Conservation (phyloP, 768 basidiomycete genomes). For the Boletus edulis region DNA sequence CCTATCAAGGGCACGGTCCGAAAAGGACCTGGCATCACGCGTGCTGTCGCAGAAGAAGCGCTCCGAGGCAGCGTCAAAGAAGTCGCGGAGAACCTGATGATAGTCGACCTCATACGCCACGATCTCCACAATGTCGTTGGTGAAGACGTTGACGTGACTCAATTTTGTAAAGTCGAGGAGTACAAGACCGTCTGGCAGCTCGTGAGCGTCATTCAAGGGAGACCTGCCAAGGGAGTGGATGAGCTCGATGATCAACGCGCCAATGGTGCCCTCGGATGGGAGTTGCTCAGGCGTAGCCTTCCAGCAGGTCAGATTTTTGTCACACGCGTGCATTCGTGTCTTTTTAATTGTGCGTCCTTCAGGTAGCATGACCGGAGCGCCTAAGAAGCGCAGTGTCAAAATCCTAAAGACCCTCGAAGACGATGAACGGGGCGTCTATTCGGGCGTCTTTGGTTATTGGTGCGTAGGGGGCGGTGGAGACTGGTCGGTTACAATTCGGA, state of each 20-base stretch:
- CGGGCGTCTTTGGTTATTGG: constrained; percentile 93
- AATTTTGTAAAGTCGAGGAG: constrained; percentile 87
- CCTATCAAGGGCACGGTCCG: constrained; percentile 94
- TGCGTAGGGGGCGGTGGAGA: constrained; percentile 85
- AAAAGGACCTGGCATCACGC: constrained; percentile 62
- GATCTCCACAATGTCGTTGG: constrained; percentile 86
- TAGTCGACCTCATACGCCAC: constrained; percentile 93
- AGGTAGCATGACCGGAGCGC: constrained; percentile 98
- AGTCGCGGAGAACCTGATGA: constrained; percentile 97
- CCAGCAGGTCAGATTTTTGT: constrained; percentile 66
- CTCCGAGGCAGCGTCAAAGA: constrained; percentile 77
- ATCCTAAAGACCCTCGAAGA: constrained; percentile 80
- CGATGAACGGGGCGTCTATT: constrained; percentile 75
- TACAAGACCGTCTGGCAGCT: constrained; percentile 95
- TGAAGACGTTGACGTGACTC: constrained; percentile 75
- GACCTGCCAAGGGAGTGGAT: constrained; percentile 35
- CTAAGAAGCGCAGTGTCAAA: constrained; percentile 91
- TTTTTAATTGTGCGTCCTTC: neutral
- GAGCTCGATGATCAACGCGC: constrained; percentile 36
- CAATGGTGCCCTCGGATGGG: constrained; percentile 63
- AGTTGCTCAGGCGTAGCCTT: constrained; percentile 72
- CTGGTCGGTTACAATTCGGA: constrained; percentile 93
- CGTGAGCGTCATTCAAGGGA: constrained; percentile 89
- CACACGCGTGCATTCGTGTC: neutral
- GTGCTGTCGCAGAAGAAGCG: constrained; percentile 61